Conservation (phyloP, 148 eudicot genomes). For the Chenopodium suecicum region DNA sequence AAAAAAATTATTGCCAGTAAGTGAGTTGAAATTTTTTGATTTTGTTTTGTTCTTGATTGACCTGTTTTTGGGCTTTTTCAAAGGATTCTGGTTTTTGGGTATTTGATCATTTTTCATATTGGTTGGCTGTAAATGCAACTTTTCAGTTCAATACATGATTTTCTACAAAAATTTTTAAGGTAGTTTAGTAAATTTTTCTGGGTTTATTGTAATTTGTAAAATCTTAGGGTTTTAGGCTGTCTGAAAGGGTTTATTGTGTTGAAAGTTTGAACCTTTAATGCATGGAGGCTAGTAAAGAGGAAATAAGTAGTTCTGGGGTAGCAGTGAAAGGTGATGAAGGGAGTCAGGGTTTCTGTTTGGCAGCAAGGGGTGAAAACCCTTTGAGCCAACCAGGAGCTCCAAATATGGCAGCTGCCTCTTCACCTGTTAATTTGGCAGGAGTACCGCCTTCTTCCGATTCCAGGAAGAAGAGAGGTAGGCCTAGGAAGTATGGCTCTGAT, state of each 20-base stretch:
- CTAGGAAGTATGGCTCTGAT: constrained; percentile 78
- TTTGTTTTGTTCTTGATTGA: constrained; percentile 24
- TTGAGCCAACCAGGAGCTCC: constrained; percentile 38
- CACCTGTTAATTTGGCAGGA: constrained; percentile 34
- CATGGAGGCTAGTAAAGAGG: constrained; percentile 69
- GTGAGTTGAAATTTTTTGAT: constrained; percentile 16
- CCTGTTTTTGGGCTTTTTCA: constrained; percentile 1
- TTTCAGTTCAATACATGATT: constrained; percentile 28
- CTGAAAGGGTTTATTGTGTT: constrained; percentile 2
- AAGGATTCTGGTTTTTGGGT: constrained; percentile 19
- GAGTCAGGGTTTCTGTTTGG: constrained; percentile 39
- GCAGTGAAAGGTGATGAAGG: constrained; percentile 47
- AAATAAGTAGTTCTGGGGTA: constrained; percentile 47
- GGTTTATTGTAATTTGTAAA: constrained; percentile 7
- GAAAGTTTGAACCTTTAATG: constrained; percentile 27
- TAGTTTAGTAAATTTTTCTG: constrained; percentile 15
- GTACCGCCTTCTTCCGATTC: constrained; percentile 23
- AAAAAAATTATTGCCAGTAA: constrained; percentile 19
- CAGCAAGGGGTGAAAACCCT: constrained; percentile 44
- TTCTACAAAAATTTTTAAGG: constrained; percentile 8
- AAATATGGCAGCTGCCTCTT: constrained; percentile 30
- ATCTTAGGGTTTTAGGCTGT: constrained; percentile 34
- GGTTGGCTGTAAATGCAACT: constrained; percentile 22
- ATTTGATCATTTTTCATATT: constrained; percentile 22
- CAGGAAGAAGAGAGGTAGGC: constrained; percentile 86